Percentiles rank a stretch among this genome's conserved stretches.
phyloP scores from a whole-genome alignment of 2,329 filamentous ascomycete genomes.

The Claviceps monticola region DNA sequence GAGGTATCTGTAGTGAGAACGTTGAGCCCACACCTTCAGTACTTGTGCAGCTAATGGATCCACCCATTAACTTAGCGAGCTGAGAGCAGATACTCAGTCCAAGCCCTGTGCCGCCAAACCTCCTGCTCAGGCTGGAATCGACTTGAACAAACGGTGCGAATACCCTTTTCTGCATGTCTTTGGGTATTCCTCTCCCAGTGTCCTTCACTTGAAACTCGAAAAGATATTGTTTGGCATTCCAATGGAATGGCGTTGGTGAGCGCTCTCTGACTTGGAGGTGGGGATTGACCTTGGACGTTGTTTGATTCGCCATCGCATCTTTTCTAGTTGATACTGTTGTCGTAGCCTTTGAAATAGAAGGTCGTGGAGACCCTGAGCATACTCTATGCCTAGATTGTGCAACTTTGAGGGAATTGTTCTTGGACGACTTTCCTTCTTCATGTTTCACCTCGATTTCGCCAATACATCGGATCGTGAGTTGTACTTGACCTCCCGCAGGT shows the following conservation, averaged over 20 bases:
- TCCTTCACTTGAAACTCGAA: slow-evolving; percentile 88
- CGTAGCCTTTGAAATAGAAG: slow-evolving; percentile 30
- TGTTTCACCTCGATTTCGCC: slow-evolving; percentile 37
- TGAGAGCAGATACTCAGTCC: slow-evolving; percentile 85
- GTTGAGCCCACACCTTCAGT: slow-evolving; percentile 60
- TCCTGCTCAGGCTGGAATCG: slow-evolving; percentile 78
- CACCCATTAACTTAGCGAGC: slow-evolving; percentile 70
- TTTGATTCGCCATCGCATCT: slow-evolving; percentile 37
- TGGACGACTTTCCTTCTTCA: slow-evolving; percentile 37
- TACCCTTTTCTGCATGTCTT: slow-evolving; percentile 63
- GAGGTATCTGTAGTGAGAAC: slow-evolving; percentile 71
- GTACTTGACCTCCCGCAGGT: slow-evolving; percentile 58
- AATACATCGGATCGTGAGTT: slow-evolving; percentile 61
- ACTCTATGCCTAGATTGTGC: slow-evolving; percentile 30
- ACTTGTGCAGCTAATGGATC: slow-evolving; percentile 58
- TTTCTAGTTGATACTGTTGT: slow-evolving; percentile 7
- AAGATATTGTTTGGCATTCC: slow-evolving; percentile 48
- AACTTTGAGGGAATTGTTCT: slow-evolving; percentile 22
- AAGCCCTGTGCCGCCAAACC: slow-evolving; percentile 77
- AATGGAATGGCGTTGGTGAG: slow-evolving; percentile 45
- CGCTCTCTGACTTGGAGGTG: slow-evolving; percentile 38
- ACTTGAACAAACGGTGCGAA: slow-evolving; percentile 94
- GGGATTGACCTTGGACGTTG: slow-evolving; percentile 38
- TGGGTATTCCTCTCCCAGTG: slow-evolving; percentile 73
- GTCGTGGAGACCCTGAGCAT: slow-evolving; percentile 36